Evolutionary conservation across 2,329 filamentous ascomycete genomes (phyloP).

Genomic region (Pyricularia pennisetigena): DNA sequence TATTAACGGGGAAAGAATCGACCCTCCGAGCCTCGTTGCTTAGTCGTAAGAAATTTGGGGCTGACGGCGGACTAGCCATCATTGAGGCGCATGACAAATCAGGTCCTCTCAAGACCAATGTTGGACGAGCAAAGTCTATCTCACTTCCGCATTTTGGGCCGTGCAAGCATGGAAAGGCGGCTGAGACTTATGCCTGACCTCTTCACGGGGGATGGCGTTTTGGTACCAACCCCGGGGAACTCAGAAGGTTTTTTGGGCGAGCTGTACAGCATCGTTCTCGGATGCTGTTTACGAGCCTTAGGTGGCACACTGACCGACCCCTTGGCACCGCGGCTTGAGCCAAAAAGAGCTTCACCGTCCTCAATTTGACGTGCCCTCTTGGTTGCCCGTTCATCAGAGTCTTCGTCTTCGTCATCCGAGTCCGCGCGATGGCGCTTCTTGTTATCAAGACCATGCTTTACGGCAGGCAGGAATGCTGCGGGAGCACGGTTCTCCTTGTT

Average conservation of each 20-base stretch:
- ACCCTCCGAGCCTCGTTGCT: background rate
- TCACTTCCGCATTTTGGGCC: slow-evolving; percentile 43
- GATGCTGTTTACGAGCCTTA: slow-evolving; percentile 19
- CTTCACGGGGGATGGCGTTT: slow-evolving; percentile 37
- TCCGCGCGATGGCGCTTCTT: slow-evolving; percentile 55
- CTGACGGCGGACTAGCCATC: background rate
- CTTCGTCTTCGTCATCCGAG: slow-evolving; percentile 45
- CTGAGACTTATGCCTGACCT: slow-evolving; percentile 46
- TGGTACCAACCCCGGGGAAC: slow-evolving; percentile 6
- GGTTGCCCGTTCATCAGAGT: slow-evolving; percentile 36
- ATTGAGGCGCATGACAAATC: background rate
- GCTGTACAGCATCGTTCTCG: slow-evolving; percentile 15
- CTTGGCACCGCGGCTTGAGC: slow-evolving; percentile 31
- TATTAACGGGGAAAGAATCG: background rate
- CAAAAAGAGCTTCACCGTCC: slow-evolving; percentile 42
- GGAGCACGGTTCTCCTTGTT: slow-evolving; percentile 48
- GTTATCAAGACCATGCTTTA: slow-evolving; percentile 53
- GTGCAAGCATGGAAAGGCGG: slow-evolving; percentile 51
- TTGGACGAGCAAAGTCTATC: background rate
- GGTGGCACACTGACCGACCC: slow-evolving; percentile 6
- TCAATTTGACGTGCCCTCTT: slow-evolving; percentile 50
- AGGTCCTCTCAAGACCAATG: background rate
- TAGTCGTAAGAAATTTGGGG: background rate
- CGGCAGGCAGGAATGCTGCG: slow-evolving; percentile 24
- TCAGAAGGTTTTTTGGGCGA: slow-evolving; percentile 19